Percentiles rank a stretch among this genome's conserved stretches.
Conservation (phyloP, 495 filamentous ascomycete genomes). For the Lophium mytilinum region DNA sequence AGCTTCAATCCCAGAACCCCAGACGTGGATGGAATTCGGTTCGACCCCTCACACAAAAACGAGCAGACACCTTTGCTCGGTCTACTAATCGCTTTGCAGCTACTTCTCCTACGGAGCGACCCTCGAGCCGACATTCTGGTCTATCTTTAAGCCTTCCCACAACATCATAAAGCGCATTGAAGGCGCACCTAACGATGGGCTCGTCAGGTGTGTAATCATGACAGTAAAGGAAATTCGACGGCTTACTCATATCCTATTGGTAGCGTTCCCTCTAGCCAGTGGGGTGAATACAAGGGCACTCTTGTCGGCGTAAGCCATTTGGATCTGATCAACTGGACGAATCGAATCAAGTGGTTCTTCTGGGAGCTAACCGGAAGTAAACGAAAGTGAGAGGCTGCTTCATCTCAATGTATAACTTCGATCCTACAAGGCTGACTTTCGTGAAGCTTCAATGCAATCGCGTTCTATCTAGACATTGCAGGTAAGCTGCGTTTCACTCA, state of each 20-base stretch:
- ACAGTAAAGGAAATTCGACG: too few species aligned
- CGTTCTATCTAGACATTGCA: slow-evolving; percentile 86
- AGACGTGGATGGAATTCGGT: slow-evolving; percentile 62
- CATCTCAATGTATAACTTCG: slow-evolving; percentile 4
- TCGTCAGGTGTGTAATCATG: slow-evolving; percentile 47
- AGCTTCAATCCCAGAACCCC: slow-evolving; percentile 77
- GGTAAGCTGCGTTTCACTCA: slow-evolving; percentile 39
- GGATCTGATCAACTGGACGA: slow-evolving; percentile 95
- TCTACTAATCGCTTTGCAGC: slow-evolving; percentile 26
- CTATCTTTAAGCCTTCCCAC: slow-evolving; percentile 67
- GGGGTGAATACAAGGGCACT: slow-evolving; percentile 92
- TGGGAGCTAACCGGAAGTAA: slow-evolving; percentile 60
- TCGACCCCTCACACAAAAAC: neutral
- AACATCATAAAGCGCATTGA: slow-evolving; percentile 59
- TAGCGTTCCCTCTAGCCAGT: slow-evolving; percentile 73
- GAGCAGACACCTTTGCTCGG: neutral
- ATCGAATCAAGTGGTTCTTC: slow-evolving; percentile 64
- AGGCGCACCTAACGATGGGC: slow-evolving; percentile 75
- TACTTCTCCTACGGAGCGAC: slow-evolving; percentile 91
- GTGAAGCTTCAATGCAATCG: slow-evolving; percentile 86
- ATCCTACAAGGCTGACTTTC: slow-evolving; percentile 12
- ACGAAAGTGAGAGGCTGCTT: slow-evolving; percentile 47
- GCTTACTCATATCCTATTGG: neutral
- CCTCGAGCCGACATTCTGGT: slow-evolving; percentile 57
- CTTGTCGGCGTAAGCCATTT: slow-evolving; percentile 81